A percentile compares a stretch with the other conserved stretches of the same genome.
Evolutionary conservation across 2,329 filamentous ascomycete species (phyloP).

Genomic region (Paraconiothyrium brasiliense): DNA sequence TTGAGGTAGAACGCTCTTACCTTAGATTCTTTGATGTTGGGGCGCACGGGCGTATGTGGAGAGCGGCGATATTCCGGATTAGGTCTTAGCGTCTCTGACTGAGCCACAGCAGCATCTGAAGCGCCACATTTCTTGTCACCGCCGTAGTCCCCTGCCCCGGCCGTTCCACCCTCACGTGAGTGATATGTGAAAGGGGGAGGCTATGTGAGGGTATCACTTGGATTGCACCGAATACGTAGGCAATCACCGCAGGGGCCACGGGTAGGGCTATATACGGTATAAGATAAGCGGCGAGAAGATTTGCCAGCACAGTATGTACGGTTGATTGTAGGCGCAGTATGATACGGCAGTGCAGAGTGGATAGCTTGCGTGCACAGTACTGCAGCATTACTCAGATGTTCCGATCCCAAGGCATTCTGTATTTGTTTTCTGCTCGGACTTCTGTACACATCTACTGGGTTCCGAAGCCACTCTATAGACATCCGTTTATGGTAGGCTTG

Average conservation of each 20-base stretch:
- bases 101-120: constrained; percentile 13
- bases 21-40: constrained; percentile 17
- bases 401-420: background rate
- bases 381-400: background rate
- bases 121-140: constrained; percentile 16
- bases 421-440: background rate
- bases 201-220: constrained; percentile 9
- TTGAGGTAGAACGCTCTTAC: constrained; percentile 13
- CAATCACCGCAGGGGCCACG: background rate
- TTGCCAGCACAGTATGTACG: background rate
- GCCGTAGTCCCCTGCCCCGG: no score
- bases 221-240: background rate
- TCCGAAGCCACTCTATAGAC: background rate
- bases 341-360: background rate
- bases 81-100: background rate
- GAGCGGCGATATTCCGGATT: constrained; percentile 11
- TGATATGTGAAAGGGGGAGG: constrained; percentile 15
- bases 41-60: background rate
- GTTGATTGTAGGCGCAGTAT: background rate
- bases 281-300: background rate
- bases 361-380: background rate
- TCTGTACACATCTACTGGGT: background rate
- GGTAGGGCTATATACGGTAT: background rate
- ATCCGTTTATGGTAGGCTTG: no score
- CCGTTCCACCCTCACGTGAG: background rate